Percentiles rank a stretch among this genome's conserved stretches.
Evolutionary conservation across 2,329 filamentous ascomycete species (phyloP).

Genomic region (Cladosporium sp.): DNA sequence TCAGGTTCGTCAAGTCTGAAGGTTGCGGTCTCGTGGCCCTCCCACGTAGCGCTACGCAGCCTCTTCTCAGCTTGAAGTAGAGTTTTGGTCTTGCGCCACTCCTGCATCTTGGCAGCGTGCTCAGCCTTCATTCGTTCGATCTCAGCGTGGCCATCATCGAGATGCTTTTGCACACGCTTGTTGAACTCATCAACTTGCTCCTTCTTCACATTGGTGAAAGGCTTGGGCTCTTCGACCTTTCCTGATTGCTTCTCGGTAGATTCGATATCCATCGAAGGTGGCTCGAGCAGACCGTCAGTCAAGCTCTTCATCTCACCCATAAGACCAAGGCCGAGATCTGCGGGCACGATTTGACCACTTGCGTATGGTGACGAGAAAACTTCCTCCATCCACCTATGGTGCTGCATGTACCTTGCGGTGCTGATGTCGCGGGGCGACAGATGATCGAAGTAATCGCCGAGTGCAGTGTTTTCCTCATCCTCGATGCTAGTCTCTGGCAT

Average conservation of each 20-base stretch:
- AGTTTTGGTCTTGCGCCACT: constrained; percentile 66
- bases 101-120: constrained; percentile 71
- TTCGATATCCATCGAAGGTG: constrained; percentile 35
- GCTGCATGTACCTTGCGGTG: constrained; percentile 79
- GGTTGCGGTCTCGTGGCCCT: constrained; percentile 29
- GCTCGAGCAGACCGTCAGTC: constrained; percentile 80
- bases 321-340: constrained; percentile 78
- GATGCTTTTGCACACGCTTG: constrained; percentile 67
- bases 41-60: constrained; percentile 62
- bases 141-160: constrained; percentile 70
- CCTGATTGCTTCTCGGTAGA: constrained; percentile 25
- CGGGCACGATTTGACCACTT: constrained; percentile 77
- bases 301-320: constrained; percentile 73
- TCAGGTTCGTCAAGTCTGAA: constrained; percentile 49
- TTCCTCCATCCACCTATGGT: constrained; percentile 99
- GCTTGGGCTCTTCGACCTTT: constrained; percentile 38
- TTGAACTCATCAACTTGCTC: constrained; percentile 82
- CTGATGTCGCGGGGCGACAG: constrained; percentile 88
- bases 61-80: constrained; percentile 73
- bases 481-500: constrained; percentile 56
- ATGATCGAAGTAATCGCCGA: constrained; percentile 85
- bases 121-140: constrained; percentile 79
- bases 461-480: constrained; percentile 83
- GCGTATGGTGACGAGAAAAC: constrained; percentile 86
- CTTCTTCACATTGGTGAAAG: constrained; percentile 65